phyloP scores from a whole-genome alignment of 192 early-diverging fungal species.

The Backusella luteola region DNA sequence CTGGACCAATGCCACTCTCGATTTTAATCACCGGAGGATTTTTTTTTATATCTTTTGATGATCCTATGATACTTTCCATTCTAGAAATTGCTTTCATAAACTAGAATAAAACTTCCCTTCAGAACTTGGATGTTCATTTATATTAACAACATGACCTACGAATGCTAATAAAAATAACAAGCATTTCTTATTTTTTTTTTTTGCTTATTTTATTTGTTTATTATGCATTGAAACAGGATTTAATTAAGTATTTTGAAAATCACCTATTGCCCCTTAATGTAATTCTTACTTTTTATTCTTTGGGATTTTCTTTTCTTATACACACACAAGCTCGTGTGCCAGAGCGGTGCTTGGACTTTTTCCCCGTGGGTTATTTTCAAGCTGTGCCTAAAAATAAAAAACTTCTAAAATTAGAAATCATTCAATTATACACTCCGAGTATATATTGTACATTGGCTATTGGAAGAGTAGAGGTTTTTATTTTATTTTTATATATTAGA shows the following conservation, averaged over 20 bases:
- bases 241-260: constrained; percentile 2
- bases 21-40: constrained; percentile 3
- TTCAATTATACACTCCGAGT: background rate
- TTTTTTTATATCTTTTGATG: background rate
- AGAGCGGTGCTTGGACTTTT: background rate
- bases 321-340: background rate
- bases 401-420: background rate
- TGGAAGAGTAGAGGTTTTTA: no score
- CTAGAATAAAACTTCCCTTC: background rate
- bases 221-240: background rate
- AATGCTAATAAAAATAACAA: background rate
- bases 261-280: background rate
- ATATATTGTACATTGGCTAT: background rate
- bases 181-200: background rate
- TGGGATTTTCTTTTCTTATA: background rate
- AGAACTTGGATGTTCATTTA: background rate
- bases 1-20: background rate
- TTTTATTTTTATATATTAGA: no score
- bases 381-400: constrained; percentile 3
- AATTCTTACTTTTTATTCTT: background rate
- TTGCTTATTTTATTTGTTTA: background rate
- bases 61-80: background rate
- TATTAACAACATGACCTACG: background rate
- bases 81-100: background rate
- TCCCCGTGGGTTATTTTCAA: background rate